Base-by-base conservation (phyloP, 1,284 basidiomycete species). In the Somion occarium region DNA sequence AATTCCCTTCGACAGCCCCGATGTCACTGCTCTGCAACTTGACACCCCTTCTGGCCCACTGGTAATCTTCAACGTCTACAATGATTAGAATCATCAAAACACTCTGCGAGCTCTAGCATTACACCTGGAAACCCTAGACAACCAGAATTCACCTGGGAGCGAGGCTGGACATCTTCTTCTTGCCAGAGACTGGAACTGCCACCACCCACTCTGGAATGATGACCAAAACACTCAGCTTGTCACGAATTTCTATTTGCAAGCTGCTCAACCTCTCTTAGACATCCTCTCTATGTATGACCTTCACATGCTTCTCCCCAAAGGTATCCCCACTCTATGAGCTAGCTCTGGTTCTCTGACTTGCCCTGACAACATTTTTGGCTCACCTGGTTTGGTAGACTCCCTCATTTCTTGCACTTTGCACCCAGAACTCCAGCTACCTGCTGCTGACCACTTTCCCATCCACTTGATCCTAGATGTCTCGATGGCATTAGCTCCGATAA, bases 181-280 rank as follows among this genome's bases (percentile, higher is more conserved):
- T 70, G 54, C 66, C 0, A 75, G 75, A 0, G 74, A 79, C 59
- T 78, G 79, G 67, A 79, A 79, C 60, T 57, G 69, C 0, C 76
- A 80, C 56, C 73, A 79, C 61, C 72, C 69, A 0, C 23, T 69
- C 0, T 80, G 75, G 77, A 73, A 78, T 3, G 65, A 70, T 3
- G 49, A 56, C 0, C 22, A 52, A 0, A 75, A 79, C 52, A 3
- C 47, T 0, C 71, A 34, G 30, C 15, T 34, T 15, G 7, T 34
- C 15, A 71, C 23, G 67, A 75, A 0, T 69, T 75, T 53, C 69
- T 63, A 1, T 24, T 43, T 0, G 15, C n/a, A 5, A 49, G 52
- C n/a, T 48, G 64, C 1, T 1, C 45, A 38, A 0, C 20, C 44
- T 0, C 57, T 72, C 0, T 38, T 70, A 9, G 47, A 59, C 37